A percentile compares a stretch with the other conserved stretches of the same genome.
phyloP scores from a whole-genome alignment of 352 stramenopile species.

The Globisporangium sylvaticum region DNA sequence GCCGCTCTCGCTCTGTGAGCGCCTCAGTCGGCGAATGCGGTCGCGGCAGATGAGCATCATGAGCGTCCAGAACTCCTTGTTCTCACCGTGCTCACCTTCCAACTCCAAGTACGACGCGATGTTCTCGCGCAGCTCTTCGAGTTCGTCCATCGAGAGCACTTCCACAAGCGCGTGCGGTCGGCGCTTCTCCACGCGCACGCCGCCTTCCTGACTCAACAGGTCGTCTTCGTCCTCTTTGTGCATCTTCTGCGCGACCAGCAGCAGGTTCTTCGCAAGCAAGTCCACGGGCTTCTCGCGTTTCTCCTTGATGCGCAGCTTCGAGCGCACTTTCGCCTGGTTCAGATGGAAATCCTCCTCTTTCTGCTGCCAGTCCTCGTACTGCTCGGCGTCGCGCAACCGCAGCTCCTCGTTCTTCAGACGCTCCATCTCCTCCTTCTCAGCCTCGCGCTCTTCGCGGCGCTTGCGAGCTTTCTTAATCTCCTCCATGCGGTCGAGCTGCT shows the following conservation, averaged over 20 bases:
- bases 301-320: conserved; percentile 83
- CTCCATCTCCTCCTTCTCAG: conserved; percentile 95
- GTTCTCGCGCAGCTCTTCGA: conserved; percentile 83
- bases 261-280: conserved; percentile 96
- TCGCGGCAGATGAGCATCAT: conserved; percentile 80
- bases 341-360: conserved; percentile 99
- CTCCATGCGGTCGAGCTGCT: conserved; percentile 83
- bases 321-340: conserved; percentile 90
- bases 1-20: conserved; percentile 61
- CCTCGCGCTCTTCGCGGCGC: conserved; percentile 84
- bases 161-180: conserved; percentile 66
- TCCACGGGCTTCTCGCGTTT: conserved; percentile 96
- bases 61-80: conserved; percentile 86
- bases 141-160: conserved; percentile 74
- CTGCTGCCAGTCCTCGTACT: conserved; percentile 97
- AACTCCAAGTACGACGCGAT: conserved; percentile 91
- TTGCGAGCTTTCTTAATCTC: conserved; percentile 96
- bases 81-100: conserved; percentile 54
- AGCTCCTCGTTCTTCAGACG: conserved; percentile 93
- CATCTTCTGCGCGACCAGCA: conserved; percentile 87
- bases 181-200: conserved; percentile 81
- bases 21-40: conserved; percentile 50
- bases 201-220: conserved; percentile 48
- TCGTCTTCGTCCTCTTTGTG: conserved; percentile 78
- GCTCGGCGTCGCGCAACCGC: conserved; percentile 92